Evolutionary conservation across 768 basidiomycete genomes (phyloP).

Genomic region (Boletus pseudo-olivaceus): DNA sequence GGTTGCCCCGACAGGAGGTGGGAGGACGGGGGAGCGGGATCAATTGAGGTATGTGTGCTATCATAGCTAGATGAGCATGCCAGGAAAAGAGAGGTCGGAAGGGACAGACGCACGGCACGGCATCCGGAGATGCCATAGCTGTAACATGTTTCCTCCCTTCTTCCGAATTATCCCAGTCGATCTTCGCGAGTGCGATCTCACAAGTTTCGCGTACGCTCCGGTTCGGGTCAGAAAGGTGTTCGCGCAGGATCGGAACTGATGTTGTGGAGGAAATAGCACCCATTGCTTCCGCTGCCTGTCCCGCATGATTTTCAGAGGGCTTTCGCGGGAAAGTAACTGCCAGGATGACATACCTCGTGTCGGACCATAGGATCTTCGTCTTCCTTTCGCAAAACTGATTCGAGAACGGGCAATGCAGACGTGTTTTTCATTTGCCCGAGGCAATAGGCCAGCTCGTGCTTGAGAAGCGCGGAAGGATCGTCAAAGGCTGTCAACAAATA

Average conservation of each 20-base stretch:
- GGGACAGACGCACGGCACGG: slow-evolving; percentile 34
- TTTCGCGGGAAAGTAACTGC: background rate
- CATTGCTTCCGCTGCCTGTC: slow-evolving; percentile 95
- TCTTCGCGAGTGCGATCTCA: slow-evolving; percentile 94
- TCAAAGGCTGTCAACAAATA: slow-evolving; percentile 56
- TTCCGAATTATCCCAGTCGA: slow-evolving; percentile 84
- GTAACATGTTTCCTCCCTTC: slow-evolving; percentile 54
- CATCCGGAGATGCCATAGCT: slow-evolving; percentile 28
- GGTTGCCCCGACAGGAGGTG: slow-evolving; percentile 53
- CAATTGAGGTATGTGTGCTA: slow-evolving; percentile 78
- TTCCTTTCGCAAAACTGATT: slow-evolving; percentile 65
- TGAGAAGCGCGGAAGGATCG: slow-evolving; percentile 86
- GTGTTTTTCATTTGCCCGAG: slow-evolving; percentile 84
- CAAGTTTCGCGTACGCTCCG: slow-evolving; percentile 89
- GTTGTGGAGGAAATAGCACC: slow-evolving; percentile 78
- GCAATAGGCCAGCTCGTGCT: slow-evolving; percentile 97
- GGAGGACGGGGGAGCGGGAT: slow-evolving; percentile 83
- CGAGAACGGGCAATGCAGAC: slow-evolving; percentile 75
- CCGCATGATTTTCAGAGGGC: slow-evolving; percentile 13
- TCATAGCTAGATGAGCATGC: background rate
- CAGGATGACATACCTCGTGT: slow-evolving; percentile 68
- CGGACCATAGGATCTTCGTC: slow-evolving; percentile 93
- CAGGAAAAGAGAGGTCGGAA: background rate
- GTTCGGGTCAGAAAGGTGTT: slow-evolving; percentile 70
- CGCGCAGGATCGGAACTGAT: slow-evolving; percentile 65